phyloP scores from a whole-genome alignment of 2,329 filamentous ascomycete genomes.

The Cylindrodendrum hubeiense region DNA sequence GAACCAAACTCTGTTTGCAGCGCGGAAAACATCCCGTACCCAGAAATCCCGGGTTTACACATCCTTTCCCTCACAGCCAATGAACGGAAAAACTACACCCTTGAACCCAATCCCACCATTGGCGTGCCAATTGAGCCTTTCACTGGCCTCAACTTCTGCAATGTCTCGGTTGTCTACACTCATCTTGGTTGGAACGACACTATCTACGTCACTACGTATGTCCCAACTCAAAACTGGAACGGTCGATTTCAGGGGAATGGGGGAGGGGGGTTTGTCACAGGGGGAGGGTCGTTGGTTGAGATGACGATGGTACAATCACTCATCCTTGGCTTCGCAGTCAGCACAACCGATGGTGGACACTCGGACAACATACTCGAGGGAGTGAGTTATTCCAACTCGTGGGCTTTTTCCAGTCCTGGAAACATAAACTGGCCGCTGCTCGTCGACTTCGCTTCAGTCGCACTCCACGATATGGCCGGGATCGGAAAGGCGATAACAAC shows the following conservation, averaged over 20 bases:
- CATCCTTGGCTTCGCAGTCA: constrained; percentile 27
- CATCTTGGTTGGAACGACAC: constrained; percentile 27
- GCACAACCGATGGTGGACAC: constrained; percentile 44
- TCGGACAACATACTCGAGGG: constrained; percentile 16
- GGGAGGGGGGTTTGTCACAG: constrained; percentile 32
- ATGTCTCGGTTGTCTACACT: constrained; percentile 29
- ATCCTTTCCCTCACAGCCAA: too few species aligned
- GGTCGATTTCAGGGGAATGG: constrained; percentile 28
- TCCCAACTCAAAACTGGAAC: constrained; percentile 30
- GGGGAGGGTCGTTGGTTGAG: constrained; percentile 3
- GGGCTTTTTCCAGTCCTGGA: constrained; percentile 13
- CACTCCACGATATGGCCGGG: constrained; percentile 60
- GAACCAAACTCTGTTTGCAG: too few species aligned
- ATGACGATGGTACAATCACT: not conserved
- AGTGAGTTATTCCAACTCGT: constrained; percentile 15
- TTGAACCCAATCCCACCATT: too few species aligned
- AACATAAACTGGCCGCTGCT: constrained; percentile 37
- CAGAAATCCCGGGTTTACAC: too few species aligned
- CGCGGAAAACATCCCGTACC: too few species aligned
- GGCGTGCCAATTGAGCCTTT: too few species aligned
- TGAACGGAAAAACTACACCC: too few species aligned
- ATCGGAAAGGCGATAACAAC: constrained; percentile 61
- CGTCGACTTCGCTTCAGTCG: constrained; percentile 48
- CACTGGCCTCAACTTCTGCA: constrained; percentile 27
- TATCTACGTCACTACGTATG: constrained; percentile 32